Conservation (phyloP, 1,139 yeast species). For the Meyerozyma elateridarum region DNA sequence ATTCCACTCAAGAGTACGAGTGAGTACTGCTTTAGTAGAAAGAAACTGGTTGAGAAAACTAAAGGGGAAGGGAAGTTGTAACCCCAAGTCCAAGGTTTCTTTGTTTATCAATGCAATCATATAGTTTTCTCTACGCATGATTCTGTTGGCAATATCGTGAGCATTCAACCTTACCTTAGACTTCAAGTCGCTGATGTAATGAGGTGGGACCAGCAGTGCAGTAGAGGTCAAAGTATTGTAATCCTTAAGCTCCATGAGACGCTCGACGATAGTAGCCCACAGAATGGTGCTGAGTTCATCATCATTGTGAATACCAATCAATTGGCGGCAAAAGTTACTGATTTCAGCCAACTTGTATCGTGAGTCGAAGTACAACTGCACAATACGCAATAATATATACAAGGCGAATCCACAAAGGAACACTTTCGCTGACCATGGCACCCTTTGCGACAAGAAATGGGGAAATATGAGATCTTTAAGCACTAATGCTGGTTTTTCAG, state of each 20-base stretch:
- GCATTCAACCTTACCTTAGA: constrained; percentile 79
- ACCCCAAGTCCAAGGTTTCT: constrained; percentile 55
- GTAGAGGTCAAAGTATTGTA: constrained; percentile 68
- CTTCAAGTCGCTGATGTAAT: constrained; percentile 49
- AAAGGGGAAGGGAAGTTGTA: constrained; percentile 24
- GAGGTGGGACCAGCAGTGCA: constrained; percentile 19
- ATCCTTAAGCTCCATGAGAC: constrained; percentile 69
- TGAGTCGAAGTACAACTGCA: constrained; percentile 54
- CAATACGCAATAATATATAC: constrained; percentile 51
- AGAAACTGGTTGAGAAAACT: constrained; percentile 43
- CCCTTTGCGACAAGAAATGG: constrained; percentile 50
- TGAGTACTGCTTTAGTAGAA: constrained; percentile 44
- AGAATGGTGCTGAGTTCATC: constrained; percentile 84
- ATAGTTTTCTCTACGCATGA: constrained; percentile 93
- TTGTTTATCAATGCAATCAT: constrained; percentile 85
- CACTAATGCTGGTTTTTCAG: constrained; percentile 22
- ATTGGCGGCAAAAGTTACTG: constrained; percentile 57
- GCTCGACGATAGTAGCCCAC: constrained; percentile 85
- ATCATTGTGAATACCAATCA: constrained; percentile 67
- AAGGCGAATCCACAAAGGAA: constrained; percentile 58
- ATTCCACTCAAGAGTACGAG: constrained; percentile 93
- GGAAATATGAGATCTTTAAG: constrained; percentile 49
- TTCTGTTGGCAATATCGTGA: constrained; percentile 90
- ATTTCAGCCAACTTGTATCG: constrained; percentile 57
- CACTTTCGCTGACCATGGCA: constrained; percentile 50